These are phyloP conservation scores for Fusarium graminum DNA, from an alignment of 2,329 filamentous ascomycete genomes.

Conservation along the genomic window DNA sequence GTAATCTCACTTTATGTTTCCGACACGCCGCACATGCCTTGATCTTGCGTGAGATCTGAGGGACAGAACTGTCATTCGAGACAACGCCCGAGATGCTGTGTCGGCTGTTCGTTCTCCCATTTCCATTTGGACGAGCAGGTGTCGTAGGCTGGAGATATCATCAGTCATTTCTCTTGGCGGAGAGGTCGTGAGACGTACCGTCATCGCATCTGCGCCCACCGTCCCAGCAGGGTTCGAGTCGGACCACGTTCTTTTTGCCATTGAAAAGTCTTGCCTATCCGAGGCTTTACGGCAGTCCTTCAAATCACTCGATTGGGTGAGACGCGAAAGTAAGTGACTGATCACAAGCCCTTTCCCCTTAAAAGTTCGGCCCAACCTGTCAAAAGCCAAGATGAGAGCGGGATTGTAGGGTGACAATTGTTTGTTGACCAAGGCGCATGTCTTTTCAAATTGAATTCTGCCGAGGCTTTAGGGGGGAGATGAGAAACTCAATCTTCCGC, in stretches of 20 bases:
- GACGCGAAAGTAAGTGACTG: slow-evolving; percentile 10
- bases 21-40: slow-evolving; percentile 58
- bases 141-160: slow-evolving; percentile 22
- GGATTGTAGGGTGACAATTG: not conserved
- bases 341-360: slow-evolving; percentile 8
- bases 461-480: not conserved
- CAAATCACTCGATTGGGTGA: not conserved
- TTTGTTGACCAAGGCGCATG: not conserved
- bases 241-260: slow-evolving; percentile 48
- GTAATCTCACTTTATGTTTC: slow-evolving; percentile 55
- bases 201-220: slow-evolving; percentile 14
- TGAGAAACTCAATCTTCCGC: slow-evolving; percentile 16
- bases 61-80: slow-evolving; percentile 40
- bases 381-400: not conserved
- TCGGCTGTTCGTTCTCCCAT: slow-evolving; percentile 38
- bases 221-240: slow-evolving; percentile 41
- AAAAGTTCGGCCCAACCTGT: not conserved
- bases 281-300: not conserved
- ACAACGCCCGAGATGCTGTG: slow-evolving; percentile 35
- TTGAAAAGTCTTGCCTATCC: not conserved
- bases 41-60: slow-evolving; percentile 56
- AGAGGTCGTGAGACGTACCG: slow-evolving; percentile 16
- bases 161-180: slow-evolving; percentile 18
- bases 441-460: not conserved
- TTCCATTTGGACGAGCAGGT: slow-evolving; percentile 33